These are phyloP conservation scores for Insectozyma bohioensis DNA, from an alignment of 1,139 yeast species.

Conservation along the genomic window DNA sequence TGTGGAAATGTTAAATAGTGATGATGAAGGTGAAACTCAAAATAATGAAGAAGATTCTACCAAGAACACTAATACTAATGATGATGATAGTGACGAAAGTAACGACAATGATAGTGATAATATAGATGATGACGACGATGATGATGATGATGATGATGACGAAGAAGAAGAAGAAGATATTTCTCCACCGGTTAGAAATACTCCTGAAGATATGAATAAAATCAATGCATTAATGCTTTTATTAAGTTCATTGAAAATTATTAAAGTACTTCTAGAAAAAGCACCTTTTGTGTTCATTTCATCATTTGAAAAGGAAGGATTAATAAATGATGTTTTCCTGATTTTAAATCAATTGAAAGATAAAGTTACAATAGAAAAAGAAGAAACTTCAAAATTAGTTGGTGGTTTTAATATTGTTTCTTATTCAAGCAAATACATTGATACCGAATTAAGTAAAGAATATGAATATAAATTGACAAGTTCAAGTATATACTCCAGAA, in stretches of 20 bases:
- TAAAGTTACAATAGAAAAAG: too few species aligned
- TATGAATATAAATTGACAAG: constrained; percentile 24
- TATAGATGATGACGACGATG: constrained; percentile 14
- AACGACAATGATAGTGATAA: constrained; percentile 9
- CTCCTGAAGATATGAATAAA: constrained; percentile 16
- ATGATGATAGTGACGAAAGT: constrained; percentile 4
- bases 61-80: constrained; percentile 4
- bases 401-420: too few species aligned
- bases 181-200: constrained; percentile 1
- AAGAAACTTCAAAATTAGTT: too few species aligned
- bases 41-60: constrained; percentile 9
- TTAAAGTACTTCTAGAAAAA: constrained; percentile 35
- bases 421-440: constrained; percentile 29
- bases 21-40: constrained; percentile 8
- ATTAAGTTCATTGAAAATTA: constrained; percentile 46
- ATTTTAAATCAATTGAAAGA: constrained; percentile 19
- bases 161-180: constrained; percentile 10
- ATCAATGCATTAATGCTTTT: constrained; percentile 39
- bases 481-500: constrained; percentile 19
- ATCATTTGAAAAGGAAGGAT: constrained; percentile 71
- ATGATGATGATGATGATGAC: constrained; percentile 14
- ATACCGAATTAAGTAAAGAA: constrained; percentile 35
- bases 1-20: constrained; percentile 11
- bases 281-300: constrained; percentile 45
- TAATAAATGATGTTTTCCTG: constrained; percentile 50